A percentile compares a stretch with the other conserved stretches of the same genome.
These are phyloP conservation scores for Daucus carota DNA, from an alignment of 129 eudicot species.

Conservation along the genomic window DH1_v3.0 NC_030389.2:34004001-34004500, in stretches of 20 bases:
- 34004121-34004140: too few relatives aligned
- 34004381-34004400: background rate
- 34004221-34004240: background rate
- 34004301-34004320: constrained; percentile 20
- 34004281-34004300: background rate
- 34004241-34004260: constrained; percentile 15
- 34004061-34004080: background rate
- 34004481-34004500: too few relatives aligned
- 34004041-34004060: background rate
- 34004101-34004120: too few relatives aligned
- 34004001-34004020: background rate
- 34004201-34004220: background rate
- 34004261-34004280: background rate
- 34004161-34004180: background rate
- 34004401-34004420: background rate
- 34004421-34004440: background rate
- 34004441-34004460: background rate
- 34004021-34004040: background rate
- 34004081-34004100: background rate
- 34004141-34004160: background rate
- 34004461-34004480: constrained; percentile 2
- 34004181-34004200: background rate
- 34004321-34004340: background rate
- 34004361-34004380: background rate
- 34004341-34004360: background rate